These are phyloP conservation scores for Alternaria viburni DNA, from an alignment of 2,329 filamentous ascomycete species.

Conservation along the genomic window DNA sequence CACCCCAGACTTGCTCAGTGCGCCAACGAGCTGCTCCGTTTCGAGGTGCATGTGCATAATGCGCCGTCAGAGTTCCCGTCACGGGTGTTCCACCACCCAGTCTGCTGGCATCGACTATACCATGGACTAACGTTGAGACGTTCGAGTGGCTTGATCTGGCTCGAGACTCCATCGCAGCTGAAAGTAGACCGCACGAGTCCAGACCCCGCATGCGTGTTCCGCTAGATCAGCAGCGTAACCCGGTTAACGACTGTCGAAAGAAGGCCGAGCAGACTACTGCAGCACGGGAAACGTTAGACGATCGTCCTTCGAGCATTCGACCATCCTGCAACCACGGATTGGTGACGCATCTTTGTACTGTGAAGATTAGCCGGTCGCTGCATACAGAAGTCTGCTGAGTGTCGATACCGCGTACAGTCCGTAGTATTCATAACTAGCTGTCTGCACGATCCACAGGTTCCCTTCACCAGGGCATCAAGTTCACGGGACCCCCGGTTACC, in stretches of 20 bases:
- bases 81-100: not conserved
- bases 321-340: not conserved
- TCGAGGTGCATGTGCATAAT: not conserved
- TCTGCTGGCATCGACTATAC: not conserved
- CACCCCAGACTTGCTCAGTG: not conserved
- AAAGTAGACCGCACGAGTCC: not conserved
- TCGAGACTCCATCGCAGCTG: not conserved
- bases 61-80: not conserved
- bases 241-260: conserved; percentile 15
- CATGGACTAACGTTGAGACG: not conserved
- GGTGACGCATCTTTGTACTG: not conserved
- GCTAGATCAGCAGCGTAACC: not conserved
- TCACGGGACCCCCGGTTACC: conserved; percentile 11
- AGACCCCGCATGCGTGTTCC: not conserved
- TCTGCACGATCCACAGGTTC: not conserved
- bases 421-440: not conserved
- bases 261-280: not conserved
- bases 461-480: not conserved
- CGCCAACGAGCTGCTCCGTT: not conserved
- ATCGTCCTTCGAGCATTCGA: not conserved
- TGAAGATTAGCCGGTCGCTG: not conserved
- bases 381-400: not conserved
- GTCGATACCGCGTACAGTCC: not conserved
- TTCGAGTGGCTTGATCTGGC: not conserved
- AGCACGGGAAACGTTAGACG: conserved; percentile 22